These are phyloP conservation scores for Carex kokanica DNA, from an alignment of 176 grass and related monocot genomes.

Conservation along the genomic window DNA sequence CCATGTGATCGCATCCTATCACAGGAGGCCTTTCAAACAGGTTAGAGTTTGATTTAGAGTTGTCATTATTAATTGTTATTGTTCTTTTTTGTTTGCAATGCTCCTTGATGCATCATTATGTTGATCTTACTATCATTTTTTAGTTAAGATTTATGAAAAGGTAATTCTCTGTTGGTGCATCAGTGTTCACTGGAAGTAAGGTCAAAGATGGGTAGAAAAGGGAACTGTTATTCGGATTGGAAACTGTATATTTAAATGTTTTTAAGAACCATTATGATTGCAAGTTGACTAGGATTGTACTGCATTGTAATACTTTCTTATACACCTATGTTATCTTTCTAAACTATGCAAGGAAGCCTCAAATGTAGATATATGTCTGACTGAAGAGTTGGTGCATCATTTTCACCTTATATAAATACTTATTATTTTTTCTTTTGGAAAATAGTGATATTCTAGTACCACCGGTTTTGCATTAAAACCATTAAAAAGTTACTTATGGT, in stretches of 20 bases:
- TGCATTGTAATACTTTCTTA: not conserved
- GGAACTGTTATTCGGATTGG: too few species aligned
- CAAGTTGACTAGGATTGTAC: not conserved
- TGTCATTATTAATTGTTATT: not conserved
- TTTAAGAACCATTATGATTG: not conserved
- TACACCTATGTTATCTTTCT: not conserved
- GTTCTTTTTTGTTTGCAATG: not conserved
- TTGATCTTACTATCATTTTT: not conserved
- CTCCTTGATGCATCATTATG: not conserved
- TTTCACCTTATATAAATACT: not conserved
- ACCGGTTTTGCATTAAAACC: too few species aligned
- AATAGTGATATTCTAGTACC: too few species aligned
- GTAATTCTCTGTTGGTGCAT: not conserved
- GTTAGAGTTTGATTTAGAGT: conserved; percentile 5
- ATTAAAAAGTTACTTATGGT: too few species aligned
- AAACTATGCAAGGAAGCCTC: not conserved
- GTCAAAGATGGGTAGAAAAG: not conserved
- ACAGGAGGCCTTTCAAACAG: conserved; percentile 42
- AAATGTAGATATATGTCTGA: not conserved
- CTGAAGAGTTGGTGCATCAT: not conserved
- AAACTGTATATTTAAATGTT: not conserved
- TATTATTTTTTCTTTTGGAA: not conserved
- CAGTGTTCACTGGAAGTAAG: not conserved
- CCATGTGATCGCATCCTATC: conserved; percentile 76
- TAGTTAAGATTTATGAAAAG: not conserved